These are phyloP conservation scores for Marasmius oreades DNA, from an alignment of 1,284 basidiomycete genomes.

Conservation along the genomic window DNA sequence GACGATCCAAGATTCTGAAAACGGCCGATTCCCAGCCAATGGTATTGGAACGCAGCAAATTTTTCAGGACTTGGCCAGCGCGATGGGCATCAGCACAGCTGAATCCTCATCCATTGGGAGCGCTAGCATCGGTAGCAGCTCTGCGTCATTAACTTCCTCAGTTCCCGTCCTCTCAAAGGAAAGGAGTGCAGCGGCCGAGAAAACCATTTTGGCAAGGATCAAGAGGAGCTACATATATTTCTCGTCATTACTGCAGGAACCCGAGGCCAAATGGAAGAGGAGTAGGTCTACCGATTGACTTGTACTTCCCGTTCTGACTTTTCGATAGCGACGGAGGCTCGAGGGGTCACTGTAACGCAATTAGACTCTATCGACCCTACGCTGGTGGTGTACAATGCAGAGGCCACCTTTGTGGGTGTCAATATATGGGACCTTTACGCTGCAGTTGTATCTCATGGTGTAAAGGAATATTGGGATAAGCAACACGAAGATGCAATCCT, in stretches of 20 bases:
- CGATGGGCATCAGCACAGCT: slow-evolving; percentile 63
- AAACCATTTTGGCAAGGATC: slow-evolving; percentile 80
- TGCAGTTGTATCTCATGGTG: slow-evolving; percentile 82
- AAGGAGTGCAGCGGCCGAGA: slow-evolving; percentile 64
- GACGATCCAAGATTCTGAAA: slow-evolving; percentile 59
- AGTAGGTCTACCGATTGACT: slow-evolving; percentile 45
- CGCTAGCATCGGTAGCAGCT: slow-evolving; percentile 24
- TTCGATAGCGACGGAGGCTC: slow-evolving; percentile 69
- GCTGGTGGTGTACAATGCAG: slow-evolving; percentile 92
- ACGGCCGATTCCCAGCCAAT: slow-evolving; percentile 52
- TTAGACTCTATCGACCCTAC: slow-evolving; percentile 98
- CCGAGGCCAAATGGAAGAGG: slow-evolving; percentile 95
- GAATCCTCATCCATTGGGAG: slow-evolving; percentile 53
- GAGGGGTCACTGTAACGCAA: slow-evolving; percentile 92
- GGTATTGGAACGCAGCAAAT: slow-evolving; percentile 53
- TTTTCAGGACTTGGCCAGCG: slow-evolving; percentile 67
- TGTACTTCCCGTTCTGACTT: slow-evolving; percentile 6
- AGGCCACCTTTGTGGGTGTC: slow-evolving; percentile 96
- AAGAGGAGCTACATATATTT: slow-evolving; percentile 98
- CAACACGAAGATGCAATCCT: slow-evolving; percentile 82
- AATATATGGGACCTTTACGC: slow-evolving; percentile 96
- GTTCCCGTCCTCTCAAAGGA: slow-evolving; percentile 41
- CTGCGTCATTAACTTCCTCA: slow-evolving; percentile 29
- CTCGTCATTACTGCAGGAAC: slow-evolving; percentile 94
- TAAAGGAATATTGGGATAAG: slow-evolving; percentile 87